Percentiles rank a stretch among this genome's conserved stretches.
These are phyloP conservation scores for Mycena kentingensis DNA, from an alignment of 768 basidiomycete species.

Conservation along the genomic window DNA sequence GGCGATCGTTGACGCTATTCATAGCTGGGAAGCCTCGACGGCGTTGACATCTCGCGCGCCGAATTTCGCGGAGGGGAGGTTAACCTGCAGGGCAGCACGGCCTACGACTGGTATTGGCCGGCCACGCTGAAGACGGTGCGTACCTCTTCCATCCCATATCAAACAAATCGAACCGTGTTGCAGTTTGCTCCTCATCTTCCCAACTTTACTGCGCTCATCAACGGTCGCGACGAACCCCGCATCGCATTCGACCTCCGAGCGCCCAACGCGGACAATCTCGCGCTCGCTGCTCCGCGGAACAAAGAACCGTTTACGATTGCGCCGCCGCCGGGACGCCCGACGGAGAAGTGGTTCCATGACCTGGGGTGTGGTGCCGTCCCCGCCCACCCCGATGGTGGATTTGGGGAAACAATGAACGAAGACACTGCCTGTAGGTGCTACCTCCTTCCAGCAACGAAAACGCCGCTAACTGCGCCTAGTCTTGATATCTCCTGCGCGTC, in stretches of 20 bases:
- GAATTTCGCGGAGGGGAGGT: too few relatives aligned
- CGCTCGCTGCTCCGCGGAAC: background rate
- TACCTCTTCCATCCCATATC: too few relatives aligned
- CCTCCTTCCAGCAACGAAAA: background rate
- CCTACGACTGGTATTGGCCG: too few relatives aligned
- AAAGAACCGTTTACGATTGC: background rate
- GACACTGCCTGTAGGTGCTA: background rate
- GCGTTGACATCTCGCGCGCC: too few relatives aligned
- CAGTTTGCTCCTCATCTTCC: background rate
- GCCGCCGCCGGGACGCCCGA: conserved; percentile 1
- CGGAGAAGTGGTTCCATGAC: background rate
- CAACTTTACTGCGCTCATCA: conserved; percentile 9
- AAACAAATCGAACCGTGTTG: too few relatives aligned
- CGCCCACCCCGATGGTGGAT: background rate
- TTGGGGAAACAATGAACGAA: background rate
- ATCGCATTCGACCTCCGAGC: conserved; percentile 5
- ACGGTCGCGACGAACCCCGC: conserved; percentile 13
- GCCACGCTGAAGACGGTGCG: too few relatives aligned
- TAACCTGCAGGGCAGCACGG: too few relatives aligned
- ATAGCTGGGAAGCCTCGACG: too few relatives aligned
- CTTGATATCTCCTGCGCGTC: background rate
- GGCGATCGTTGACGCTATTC: too few relatives aligned
- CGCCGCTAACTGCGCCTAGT: background rate
- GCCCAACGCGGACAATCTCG: background rate
- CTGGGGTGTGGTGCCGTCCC: background rate